A percentile compares a stretch with the other conserved stretches of the same genome.
These are phyloP conservation scores for Pogostemon cablin DNA, from an alignment of 257 asterid genomes.

Conservation along the genomic window DNA sequence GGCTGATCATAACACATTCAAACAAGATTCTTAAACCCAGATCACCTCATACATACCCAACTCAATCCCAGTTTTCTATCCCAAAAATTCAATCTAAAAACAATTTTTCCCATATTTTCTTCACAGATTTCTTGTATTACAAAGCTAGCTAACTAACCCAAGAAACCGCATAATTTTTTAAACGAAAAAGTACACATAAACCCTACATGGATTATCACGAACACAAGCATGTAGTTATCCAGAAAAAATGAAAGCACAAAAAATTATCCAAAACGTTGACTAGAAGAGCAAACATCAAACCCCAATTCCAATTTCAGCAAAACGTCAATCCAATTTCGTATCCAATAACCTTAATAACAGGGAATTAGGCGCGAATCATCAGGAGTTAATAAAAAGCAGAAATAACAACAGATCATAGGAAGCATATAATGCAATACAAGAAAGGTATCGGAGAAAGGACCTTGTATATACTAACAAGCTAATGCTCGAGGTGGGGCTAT, in stretches of 20 bases:
- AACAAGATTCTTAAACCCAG: constrained; percentile 21
- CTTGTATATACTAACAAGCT: constrained; percentile 29
- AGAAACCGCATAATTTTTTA: neutral
- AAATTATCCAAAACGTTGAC: constrained; percentile 9
- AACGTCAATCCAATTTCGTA: constrained; percentile 24
- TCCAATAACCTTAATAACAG: constrained; percentile 10
- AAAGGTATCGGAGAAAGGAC: constrained; percentile 25
- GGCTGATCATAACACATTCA: constrained; percentile 4
- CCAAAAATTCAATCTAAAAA: constrained; percentile 11
- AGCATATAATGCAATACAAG: constrained; percentile 6
- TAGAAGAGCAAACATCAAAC: constrained; percentile 24
- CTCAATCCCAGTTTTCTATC: neutral
- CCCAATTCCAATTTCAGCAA: constrained; percentile 20
- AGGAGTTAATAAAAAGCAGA: constrained; percentile 19
- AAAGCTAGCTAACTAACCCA: constrained; percentile 16
- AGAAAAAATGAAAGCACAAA: neutral
- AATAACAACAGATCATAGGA: constrained; percentile 24
- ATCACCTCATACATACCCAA: neutral
- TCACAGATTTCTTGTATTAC: constrained; percentile 2
- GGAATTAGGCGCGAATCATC: constrained; percentile 28
- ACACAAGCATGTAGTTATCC: neutral
- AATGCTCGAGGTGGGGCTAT: constrained; percentile 17
- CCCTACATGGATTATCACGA: neutral
- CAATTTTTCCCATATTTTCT: constrained; percentile 2
- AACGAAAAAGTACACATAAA: neutral